phyloP scores from a whole-genome alignment of 2,329 filamentous ascomycete species.

The Nemania sp. region DNA sequence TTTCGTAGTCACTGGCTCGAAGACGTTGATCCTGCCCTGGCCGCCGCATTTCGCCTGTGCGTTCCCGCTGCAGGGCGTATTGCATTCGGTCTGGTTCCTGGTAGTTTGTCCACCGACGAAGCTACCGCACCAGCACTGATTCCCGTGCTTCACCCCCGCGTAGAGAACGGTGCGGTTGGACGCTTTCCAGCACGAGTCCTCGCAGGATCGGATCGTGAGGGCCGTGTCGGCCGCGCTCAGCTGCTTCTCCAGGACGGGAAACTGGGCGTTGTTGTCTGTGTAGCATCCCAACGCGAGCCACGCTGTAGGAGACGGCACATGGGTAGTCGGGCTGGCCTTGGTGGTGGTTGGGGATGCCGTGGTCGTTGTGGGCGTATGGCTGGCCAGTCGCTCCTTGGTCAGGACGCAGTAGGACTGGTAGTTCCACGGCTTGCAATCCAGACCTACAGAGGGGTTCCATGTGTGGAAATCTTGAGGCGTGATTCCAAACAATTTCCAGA shows the following conservation, averaged over 20 bases:
- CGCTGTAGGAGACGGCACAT: neutral
- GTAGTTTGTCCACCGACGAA: neutral
- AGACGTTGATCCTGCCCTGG: neutral
- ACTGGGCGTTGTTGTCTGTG: neutral
- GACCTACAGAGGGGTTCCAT: conserved; percentile 13
- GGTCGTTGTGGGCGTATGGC: neutral
- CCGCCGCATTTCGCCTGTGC: neutral
- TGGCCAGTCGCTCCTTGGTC: neutral
- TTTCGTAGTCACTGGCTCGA: neutral
- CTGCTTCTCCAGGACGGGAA: conserved; percentile 1
- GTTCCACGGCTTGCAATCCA: conserved; percentile 1
- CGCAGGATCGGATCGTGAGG: neutral
- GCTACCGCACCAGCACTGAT: conserved; percentile 8
- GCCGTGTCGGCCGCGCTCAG: neutral
- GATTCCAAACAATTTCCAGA: conserved; percentile 1
- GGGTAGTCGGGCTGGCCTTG: neutral
- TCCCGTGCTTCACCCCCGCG: neutral
- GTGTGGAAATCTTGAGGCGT: neutral
- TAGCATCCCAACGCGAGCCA: conserved; percentile 1
- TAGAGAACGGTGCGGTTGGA: conserved; percentile 1
- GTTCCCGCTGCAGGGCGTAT: neutral
- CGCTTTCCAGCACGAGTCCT: conserved; percentile 1
- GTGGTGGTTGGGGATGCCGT: neutral
- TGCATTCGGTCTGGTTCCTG: neutral
- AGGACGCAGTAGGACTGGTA: conserved; percentile 8